phyloP scores from a whole-genome alignment of 2,329 filamentous ascomycete species.

The Penicillium corylophilum region DNA sequence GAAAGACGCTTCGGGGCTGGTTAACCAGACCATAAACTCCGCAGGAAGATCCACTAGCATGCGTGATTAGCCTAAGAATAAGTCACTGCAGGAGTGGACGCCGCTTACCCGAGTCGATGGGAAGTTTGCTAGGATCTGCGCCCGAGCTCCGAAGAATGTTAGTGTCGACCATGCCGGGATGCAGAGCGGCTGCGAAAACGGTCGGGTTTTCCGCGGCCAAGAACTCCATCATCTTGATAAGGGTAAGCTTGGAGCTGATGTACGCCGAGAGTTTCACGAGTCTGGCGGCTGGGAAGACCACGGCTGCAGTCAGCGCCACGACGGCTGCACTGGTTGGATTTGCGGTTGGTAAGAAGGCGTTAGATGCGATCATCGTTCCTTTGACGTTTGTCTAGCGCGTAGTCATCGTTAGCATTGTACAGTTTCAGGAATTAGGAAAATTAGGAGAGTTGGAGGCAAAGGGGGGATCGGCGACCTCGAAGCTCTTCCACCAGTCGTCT shows the following conservation, averaged over 20 bases:
- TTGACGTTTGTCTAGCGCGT: constrained; percentile 24
- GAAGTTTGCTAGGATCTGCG: constrained; percentile 13
- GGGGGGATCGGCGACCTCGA: constrained; percentile 13
- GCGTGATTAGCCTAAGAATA: not conserved
- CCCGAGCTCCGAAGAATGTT: constrained; percentile 19
- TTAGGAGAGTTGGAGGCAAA: not conserved
- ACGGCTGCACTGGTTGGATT: constrained; percentile 16
- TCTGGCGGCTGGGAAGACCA: constrained; percentile 12
- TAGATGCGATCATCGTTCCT: constrained; percentile 16
- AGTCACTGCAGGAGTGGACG: not conserved
- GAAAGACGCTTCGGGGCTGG: constrained; percentile 40
- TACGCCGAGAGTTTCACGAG: constrained; percentile 31
- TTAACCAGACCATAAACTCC: constrained; percentile 39
- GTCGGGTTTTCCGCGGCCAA: constrained; percentile 43
- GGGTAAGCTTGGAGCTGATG: constrained; percentile 45
- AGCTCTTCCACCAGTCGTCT: constrained; percentile 22
- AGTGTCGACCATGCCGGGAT: constrained; percentile 42
- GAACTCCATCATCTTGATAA: constrained; percentile 45
- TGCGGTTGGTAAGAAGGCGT: constrained; percentile 18
- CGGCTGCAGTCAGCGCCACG: constrained; percentile 17
- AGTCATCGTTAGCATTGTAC: not conserved
- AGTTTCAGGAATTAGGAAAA: not conserved
- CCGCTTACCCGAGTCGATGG: constrained; percentile 20
- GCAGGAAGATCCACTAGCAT: constrained; percentile 24
- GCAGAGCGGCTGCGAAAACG: constrained; percentile 43